Evolutionary conservation across 768 basidiomycete genomes (phyloP), one percentile per base, ranked within the genome.

Genomic region (Psilocybe cubensis): DNA sequence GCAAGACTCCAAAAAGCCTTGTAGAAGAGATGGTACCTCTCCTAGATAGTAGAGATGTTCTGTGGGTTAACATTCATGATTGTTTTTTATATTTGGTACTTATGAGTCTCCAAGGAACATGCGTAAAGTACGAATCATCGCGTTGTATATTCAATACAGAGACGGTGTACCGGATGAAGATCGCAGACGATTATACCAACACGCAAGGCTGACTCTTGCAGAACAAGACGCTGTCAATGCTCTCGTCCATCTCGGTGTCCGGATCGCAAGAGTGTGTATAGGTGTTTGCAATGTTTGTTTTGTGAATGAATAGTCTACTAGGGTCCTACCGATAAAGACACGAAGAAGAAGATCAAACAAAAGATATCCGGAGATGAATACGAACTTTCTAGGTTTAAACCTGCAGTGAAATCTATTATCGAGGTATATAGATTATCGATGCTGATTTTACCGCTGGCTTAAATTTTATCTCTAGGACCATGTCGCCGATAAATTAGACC

Each of bases 131-230:
- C 91, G 97, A 41, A 90, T 99, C 63, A 91, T 99, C 57, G 93
- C 96, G 17, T 79, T 98, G 25, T 99, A 98, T 70, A 92, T 98
- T 64, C 88, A 96, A 70, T 83, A 88, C 71, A 88, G 96, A 25
- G 97, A 98, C 65, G 97, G 97, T 35, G 96, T 98, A 18, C 95
- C 97, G n/a, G 96, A 98, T 51, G 97, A 98, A 68, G 97, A 99
- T 73, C 87, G 93, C 54, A 85, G 96, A 58, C 81, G 97, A 56
- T 72, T 99, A 56, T 98, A 95, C 71, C 95, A 98, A 68, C 97
- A 99, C 70, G 97, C 96, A 18, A 82, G 93, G 42, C 75, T 99
- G 40, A 84, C 86, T 4, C 72, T 96, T 54, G 80, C 92, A 3
- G 96, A 99, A 65, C 94, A 96, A 73, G 97, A 98, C 67, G 92